Evolutionary conservation across 768 basidiomycete species (phyloP).

Genomic region (Trichaptum fuscoviolaceum): DNA sequence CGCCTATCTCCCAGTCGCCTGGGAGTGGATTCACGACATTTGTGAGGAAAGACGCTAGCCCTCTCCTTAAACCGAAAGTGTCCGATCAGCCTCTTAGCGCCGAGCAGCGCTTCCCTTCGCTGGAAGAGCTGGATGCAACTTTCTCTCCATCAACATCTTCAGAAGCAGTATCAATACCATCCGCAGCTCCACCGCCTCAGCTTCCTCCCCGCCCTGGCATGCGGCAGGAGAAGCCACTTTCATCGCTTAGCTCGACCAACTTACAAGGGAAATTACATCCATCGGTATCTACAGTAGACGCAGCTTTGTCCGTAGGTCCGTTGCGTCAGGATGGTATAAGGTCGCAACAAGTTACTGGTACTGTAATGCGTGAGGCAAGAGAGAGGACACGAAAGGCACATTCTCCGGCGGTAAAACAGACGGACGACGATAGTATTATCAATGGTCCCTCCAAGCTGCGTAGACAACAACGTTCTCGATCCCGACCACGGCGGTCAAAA

Average conservation of each 20-base stretch:
- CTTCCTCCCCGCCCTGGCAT: background rate
- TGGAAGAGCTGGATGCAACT: conserved; percentile 73
- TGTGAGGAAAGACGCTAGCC: conserved; percentile 20
- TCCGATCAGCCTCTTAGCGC: conserved; percentile 37
- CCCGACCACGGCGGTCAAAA: conserved; percentile 3
- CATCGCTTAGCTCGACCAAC: background rate
- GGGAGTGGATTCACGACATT: conserved; percentile 8
- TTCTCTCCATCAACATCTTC: conserved; percentile 9
- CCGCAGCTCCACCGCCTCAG: conserved; percentile 16
- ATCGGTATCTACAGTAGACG: background rate
- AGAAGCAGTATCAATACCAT: background rate
- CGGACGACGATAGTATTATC: background rate
- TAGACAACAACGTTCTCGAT: background rate
- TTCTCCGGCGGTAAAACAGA: background rate
- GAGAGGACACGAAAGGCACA: conserved; percentile 5
- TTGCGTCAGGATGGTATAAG: conserved; percentile 37
- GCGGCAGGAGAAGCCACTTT: background rate
- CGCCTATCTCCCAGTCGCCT: conserved; percentile 29
- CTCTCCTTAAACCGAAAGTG: conserved; percentile 24
- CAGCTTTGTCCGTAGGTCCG: background rate
- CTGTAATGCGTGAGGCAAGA: conserved; percentile 41
- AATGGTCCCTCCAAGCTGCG: background rate
- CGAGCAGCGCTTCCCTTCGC: conserved; percentile 79
- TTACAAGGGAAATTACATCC: background rate
- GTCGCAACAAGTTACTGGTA: conserved; percentile 53